phyloP scores from a whole-genome alignment of 441 rosid genomes.

The Gossypium trilobum region DNA sequence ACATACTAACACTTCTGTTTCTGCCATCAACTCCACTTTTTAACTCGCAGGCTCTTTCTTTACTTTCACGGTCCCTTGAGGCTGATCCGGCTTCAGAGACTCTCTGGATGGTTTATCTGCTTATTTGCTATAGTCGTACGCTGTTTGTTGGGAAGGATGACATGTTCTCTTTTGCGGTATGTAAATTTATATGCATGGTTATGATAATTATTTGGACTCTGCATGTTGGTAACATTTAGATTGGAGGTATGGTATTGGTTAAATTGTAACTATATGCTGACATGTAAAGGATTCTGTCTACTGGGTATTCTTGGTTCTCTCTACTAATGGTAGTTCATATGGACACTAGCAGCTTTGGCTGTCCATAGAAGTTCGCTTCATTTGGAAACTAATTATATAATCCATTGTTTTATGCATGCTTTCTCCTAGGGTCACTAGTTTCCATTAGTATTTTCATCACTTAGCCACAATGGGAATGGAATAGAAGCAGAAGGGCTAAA shows the following conservation, averaged over 20 bases:
- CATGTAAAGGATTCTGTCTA: background rate
- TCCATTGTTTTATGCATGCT: background rate
- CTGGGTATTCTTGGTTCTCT: background rate
- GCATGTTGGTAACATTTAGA: slow-evolving; percentile 12
- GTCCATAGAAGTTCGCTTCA: background rate
- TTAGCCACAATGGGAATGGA: background rate
- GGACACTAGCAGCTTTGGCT: background rate
- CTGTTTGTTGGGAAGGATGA: slow-evolving; percentile 48
- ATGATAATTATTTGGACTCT: slow-evolving; percentile 16
- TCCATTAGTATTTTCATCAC: background rate
- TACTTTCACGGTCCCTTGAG: slow-evolving; percentile 75
- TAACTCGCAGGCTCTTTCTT: slow-evolving; percentile 60
- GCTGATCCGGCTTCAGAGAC: slow-evolving; percentile 60
- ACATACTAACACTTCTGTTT: slow-evolving; percentile 4
- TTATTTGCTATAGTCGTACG: slow-evolving; percentile 43
- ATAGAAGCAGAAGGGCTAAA: background rate
- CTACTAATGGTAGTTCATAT: background rate
- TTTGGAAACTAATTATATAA: background rate
- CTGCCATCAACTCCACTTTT: slow-evolving; percentile 18
- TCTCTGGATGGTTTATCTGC: slow-evolving; percentile 75
- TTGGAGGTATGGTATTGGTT: background rate
- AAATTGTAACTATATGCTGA: background rate
- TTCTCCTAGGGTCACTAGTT: background rate
- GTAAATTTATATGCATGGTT: slow-evolving; percentile 21
- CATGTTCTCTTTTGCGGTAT: slow-evolving; percentile 74